Conservation (phyloP, 306 rosid genomes). For the Astragalus glycyphyllos region DNA sequence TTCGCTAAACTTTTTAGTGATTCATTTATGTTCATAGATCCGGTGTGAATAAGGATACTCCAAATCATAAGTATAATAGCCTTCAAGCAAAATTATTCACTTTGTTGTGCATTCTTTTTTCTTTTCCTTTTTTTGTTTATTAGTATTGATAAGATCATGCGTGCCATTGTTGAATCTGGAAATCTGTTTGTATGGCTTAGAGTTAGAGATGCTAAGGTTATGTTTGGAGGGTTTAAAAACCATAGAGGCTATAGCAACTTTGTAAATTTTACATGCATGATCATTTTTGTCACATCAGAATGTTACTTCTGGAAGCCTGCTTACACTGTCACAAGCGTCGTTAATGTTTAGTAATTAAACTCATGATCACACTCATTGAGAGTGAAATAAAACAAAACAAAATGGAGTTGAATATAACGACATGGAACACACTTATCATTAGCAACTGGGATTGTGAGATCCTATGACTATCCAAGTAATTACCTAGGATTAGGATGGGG, state of each 20-base stretch:
- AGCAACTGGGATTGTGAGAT: too few species aligned
- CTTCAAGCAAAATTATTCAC: neutral
- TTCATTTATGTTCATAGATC: constrained; percentile 19
- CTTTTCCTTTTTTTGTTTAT: neutral
- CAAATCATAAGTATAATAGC: neutral
- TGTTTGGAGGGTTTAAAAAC: neutral
- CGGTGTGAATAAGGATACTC: neutral
- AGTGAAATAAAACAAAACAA: neutral
- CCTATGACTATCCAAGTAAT: too few species aligned
- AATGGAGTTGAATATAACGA: neutral
- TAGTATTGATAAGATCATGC: neutral
- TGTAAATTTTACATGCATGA: neutral
- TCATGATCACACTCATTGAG: too few species aligned
- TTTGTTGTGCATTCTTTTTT: neutral
- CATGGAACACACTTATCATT: neutral
- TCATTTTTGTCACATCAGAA: neutral
- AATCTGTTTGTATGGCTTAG: neutral
- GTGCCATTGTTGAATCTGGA: constrained; percentile 11
- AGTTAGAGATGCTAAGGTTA: neutral
- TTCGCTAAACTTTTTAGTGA: neutral
- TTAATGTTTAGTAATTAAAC: too few species aligned
- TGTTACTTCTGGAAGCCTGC: neutral
- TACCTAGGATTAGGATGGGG: too few species aligned
- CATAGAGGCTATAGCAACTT: neutral
- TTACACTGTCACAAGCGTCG: neutral